Base-by-base conservation (phyloP, 2,329 filamentous ascomycete species). In the Cytospora paraplurivora region DNA sequence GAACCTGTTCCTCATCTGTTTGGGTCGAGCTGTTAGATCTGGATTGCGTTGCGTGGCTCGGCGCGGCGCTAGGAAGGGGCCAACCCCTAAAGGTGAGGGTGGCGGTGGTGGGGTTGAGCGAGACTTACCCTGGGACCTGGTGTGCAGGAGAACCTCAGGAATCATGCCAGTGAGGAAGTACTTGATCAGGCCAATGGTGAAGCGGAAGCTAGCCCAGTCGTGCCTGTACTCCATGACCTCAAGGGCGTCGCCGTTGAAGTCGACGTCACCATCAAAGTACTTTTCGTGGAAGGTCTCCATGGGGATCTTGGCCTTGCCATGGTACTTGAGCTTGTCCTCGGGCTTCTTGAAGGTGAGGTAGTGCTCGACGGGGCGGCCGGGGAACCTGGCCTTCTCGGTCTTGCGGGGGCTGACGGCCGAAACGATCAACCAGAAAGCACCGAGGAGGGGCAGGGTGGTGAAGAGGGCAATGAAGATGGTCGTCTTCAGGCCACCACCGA, bases 251-350 rank as follows among this genome's bases (percentile, higher is more conserved):
- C 93, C 93, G 77, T 97, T 98, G 84, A 97, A 94, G 71, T 97
- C 92, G 68, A 97, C 93, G 64, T 96, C 88, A 64, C 92, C 92
- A 74, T 95, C 90, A 78, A 98, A 96, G 84, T 97, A 98, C 90
- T 94, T 96, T 79, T 97, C 93, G 75, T 96, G 88, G 83, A 98
- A 98, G 32, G 92, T 96, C 81, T 96, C 89, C 82, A 96, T 89
- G 61, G 92, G 89, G 66, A 95, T 92, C 81, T 90, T 93, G 79
- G 85, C 90, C 76, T 84, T 84, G 76, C 91, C 91, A 70, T 85
- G 83, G 80, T 92, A 95, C 78, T 88, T 92, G 72, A 76, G 73
- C 72, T 82, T 75, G 72, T 86, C 83, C 62, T 76, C 76, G n/a
- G 79, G 77, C 69, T 84, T 85, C 79, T 92, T 91, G 83, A 95